Percentiles rank a stretch among this genome's conserved stretches.
phyloP scores from a whole-genome alignment of 1,139 yeast genomes.

The Pichia sp. region DNA sequence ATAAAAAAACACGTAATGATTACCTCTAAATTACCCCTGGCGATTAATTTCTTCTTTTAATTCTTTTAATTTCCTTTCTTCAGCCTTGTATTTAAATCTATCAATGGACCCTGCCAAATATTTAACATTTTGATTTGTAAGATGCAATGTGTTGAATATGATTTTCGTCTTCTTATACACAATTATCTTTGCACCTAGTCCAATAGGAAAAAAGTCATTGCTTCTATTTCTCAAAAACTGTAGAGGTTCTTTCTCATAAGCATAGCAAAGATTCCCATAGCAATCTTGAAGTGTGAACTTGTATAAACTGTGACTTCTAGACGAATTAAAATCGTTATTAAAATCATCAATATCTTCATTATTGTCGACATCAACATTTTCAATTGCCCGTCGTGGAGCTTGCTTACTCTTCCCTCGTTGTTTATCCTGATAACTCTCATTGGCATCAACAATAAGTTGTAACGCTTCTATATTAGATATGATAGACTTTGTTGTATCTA shows the following conservation, averaged over 20 bases:
- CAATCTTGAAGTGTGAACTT: conserved; percentile 40
- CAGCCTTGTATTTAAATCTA: conserved; percentile 32
- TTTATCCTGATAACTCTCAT: conserved; percentile 29
- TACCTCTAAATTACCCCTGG: conserved; percentile 17
- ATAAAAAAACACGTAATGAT: no score
- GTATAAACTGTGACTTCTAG: conserved; percentile 24
- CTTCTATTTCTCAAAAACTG: conserved; percentile 22
- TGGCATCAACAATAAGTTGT: conserved; percentile 26
- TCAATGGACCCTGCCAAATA: conserved; percentile 37
- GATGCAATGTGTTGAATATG: conserved; percentile 25
- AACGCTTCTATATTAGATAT: conserved; percentile 37
- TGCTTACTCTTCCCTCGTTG: conserved; percentile 9
- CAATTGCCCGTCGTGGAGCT: conserved; percentile 22
- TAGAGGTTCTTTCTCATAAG: conserved; percentile 36
- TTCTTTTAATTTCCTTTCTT: conserved; percentile 30
- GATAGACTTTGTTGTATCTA: conserved; percentile 36
- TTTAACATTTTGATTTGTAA: conserved; percentile 25
- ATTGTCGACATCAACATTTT: conserved; percentile 18
- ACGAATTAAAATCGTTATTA: background rate
- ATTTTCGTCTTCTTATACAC: conserved; percentile 29
- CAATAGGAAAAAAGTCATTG: conserved; percentile 31
- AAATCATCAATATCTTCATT: conserved; percentile 24
- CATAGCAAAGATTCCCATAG: conserved; percentile 36
- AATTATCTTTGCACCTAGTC: conserved; percentile 36
- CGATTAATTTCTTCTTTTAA: conserved; percentile 27